A percentile compares a stretch with the other conserved stretches of the same genome.
Conservation (phyloP, 306 rosid genomes). For the Rubus idaeus region DNA sequence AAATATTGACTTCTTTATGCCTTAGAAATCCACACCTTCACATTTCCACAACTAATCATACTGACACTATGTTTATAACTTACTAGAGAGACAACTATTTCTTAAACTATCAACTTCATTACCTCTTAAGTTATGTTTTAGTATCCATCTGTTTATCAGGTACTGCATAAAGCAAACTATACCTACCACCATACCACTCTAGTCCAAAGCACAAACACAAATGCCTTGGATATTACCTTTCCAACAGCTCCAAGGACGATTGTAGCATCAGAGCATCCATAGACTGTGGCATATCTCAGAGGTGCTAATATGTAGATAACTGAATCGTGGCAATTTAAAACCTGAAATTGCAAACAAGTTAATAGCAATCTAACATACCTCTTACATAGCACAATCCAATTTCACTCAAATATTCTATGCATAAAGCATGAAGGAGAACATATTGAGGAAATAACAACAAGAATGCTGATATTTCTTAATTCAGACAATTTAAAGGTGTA, state of each 20-base stretch:
- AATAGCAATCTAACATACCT: not conserved
- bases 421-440: constrained; percentile 8
- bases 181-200: not conserved
- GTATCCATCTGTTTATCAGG: not conserved
- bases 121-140: not conserved
- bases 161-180: not conserved
- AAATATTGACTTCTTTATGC: constrained; percentile 11
- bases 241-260: constrained; percentile 97
- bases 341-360: constrained; percentile 50
- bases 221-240: constrained; percentile 58
- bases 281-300: constrained; percentile 82
- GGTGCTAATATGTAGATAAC: constrained; percentile 80
- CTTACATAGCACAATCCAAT: not conserved
- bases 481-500: not conserved
- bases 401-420: not conserved
- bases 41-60: not conserved
- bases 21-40: not conserved
- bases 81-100: not conserved
- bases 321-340: constrained; percentile 92
- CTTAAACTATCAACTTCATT: not conserved
- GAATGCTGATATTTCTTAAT: not conserved
- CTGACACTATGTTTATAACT: not conserved
- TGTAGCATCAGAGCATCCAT: constrained; percentile 98
- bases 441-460: constrained; percentile 1
- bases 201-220: constrained; percentile 13